These are phyloP conservation scores for Aspergillus jensenii DNA, from an alignment of 2,329 filamentous ascomycete genomes.

Conservation along the genomic window DNA sequence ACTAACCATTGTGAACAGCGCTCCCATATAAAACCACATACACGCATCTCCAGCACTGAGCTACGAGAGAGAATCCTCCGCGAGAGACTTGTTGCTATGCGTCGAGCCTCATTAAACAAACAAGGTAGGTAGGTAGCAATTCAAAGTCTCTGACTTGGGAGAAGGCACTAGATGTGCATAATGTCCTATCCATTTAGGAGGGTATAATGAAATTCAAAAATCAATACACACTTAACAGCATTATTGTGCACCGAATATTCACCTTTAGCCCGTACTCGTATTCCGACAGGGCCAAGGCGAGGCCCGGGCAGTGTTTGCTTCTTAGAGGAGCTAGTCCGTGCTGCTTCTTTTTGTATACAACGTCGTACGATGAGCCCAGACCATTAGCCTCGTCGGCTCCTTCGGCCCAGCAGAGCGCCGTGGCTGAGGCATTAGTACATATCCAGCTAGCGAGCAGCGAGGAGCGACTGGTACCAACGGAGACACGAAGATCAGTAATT, in stretches of 20 bases:
- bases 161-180: not conserved
- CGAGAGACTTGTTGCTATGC: slow-evolving; percentile 38
- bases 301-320: no score
- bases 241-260: not conserved
- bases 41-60: slow-evolving; percentile 31
- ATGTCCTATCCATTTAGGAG: not conserved
- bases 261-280: not conserved
- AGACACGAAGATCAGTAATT: not conserved
- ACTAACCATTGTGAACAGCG: slow-evolving; percentile 18
- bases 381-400: not conserved
- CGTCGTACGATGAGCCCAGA: not conserved
- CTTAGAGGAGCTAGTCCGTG: not conserved
- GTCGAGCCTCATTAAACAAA: slow-evolving; percentile 25
- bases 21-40: slow-evolving; percentile 9
- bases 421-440: no score
- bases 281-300: no score
- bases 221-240: not conserved
- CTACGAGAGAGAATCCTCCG: slow-evolving; percentile 39
- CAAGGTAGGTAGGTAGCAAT: slow-evolving; percentile 25
- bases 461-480: no score
- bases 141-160: not conserved
- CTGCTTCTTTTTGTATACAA: not conserved
- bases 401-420: not conserved
- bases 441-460: no score
- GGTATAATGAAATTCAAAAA: not conserved